These are phyloP conservation scores for Sinapis alba DNA, from an alignment of 441 rosid species.

Conservation along the genomic window DNA sequence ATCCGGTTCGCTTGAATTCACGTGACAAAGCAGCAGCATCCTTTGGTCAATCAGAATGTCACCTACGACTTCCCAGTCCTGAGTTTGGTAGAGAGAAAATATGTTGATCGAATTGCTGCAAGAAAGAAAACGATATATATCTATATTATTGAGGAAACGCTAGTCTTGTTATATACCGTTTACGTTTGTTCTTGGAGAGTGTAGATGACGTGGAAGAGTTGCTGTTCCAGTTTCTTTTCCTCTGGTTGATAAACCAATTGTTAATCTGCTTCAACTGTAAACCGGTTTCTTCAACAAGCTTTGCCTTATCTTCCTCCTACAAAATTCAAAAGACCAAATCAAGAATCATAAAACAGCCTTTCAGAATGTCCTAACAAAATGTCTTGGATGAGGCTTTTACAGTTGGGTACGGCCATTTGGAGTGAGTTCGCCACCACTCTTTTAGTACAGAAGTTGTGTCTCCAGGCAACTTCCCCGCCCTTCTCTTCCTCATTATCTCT, in stretches of 20 bases:
- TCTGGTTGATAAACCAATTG: slow-evolving; percentile 97
- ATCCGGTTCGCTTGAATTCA: slow-evolving; percentile 3
- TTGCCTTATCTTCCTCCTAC: slow-evolving; percentile 97
- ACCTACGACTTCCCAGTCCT: slow-evolving; percentile 34
- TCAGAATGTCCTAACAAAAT: neutral
- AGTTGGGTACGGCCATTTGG: slow-evolving; percentile 99
- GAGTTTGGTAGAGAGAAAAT: slow-evolving; percentile 5
- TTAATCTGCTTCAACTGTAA: slow-evolving; percentile 93
- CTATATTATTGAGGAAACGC: neutral
- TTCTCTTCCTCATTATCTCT: slow-evolving; percentile 96
- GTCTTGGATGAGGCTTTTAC: slow-evolving; percentile 43
- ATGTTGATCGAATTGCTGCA: neutral
- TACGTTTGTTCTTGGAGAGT: slow-evolving; percentile 79
- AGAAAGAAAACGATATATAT: neutral
- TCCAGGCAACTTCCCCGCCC: slow-evolving; percentile 97
- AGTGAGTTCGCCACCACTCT: slow-evolving; percentile 93
- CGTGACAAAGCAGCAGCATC: slow-evolving; percentile 7
- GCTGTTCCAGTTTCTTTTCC: slow-evolving; percentile 97
- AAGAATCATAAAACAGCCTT: neutral
- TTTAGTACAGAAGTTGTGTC: slow-evolving; percentile 92
- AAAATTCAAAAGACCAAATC: neutral
- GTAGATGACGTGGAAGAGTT: slow-evolving; percentile 79
- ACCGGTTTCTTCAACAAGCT: slow-evolving; percentile 91
- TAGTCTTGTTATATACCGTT: slow-evolving; percentile 55
- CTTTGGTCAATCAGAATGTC: slow-evolving; percentile 6